These are phyloP conservation scores for Arthrobotrys iridis DNA, from an alignment of 2,329 filamentous ascomycete genomes.

Conservation along the genomic window DNA sequence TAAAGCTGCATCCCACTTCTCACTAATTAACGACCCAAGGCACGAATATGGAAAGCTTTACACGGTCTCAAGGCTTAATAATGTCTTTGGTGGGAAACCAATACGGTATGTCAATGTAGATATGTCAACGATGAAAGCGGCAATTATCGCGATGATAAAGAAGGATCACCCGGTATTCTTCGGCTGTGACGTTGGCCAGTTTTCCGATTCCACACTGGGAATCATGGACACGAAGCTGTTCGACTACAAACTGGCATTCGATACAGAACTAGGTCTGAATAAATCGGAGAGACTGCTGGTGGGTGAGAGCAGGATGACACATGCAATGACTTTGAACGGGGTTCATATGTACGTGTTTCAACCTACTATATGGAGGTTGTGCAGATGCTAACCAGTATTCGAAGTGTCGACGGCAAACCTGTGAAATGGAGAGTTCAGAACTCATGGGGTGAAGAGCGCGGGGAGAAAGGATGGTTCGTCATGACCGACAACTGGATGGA, in stretches of 20 bases:
- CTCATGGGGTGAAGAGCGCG: conserved; percentile 76
- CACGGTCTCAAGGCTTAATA: conserved; percentile 81
- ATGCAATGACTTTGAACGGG: conserved; percentile 89
- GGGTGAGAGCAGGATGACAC: conserved; percentile 84
- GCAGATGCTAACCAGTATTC: neutral
- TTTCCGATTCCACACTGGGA: conserved; percentile 73
- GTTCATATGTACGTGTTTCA: conserved; percentile 68
- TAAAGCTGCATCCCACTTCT: conserved; percentile 65
- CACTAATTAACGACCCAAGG: conserved; percentile 84
- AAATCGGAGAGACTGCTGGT: conserved; percentile 79
- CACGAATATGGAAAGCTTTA: conserved; percentile 77
- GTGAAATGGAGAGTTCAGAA: conserved; percentile 89
- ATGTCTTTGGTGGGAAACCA: conserved; percentile 78
- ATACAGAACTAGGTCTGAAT: conserved; percentile 75
- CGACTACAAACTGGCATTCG: conserved; percentile 86
- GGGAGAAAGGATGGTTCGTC: conserved; percentile 85
- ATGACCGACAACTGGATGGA: conserved; percentile 76
- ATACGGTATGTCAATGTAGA: conserved; percentile 86
- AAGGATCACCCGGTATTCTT: conserved; percentile 86
- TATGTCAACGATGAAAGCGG: conserved; percentile 76
- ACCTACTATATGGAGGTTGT: neutral
- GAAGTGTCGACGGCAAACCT: conserved; percentile 71
- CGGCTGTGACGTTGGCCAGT: conserved; percentile 86
- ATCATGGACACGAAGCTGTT: conserved; percentile 83
- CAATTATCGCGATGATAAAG: conserved; percentile 79